Conservation (phyloP, 352 stramenopile species). For the Phytophthora chlamydospora region DNA sequence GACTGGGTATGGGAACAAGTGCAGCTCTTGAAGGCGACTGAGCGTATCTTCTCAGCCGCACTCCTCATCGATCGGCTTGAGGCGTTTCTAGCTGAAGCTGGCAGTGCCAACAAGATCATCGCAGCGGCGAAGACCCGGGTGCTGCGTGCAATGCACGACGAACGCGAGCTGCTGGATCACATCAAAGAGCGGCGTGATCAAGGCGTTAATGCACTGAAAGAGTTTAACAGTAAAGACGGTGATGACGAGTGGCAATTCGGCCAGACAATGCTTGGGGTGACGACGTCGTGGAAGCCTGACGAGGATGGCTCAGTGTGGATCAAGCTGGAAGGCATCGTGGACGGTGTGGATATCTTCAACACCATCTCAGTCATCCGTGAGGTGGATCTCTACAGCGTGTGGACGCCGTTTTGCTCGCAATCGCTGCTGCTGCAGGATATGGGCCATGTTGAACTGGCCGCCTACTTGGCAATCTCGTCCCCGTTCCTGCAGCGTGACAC, state of each 20-base stretch:
- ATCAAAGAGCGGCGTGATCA: constrained; percentile 62
- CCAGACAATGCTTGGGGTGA: constrained; percentile 77
- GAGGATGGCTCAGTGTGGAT: constrained; percentile 79
- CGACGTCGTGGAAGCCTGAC: constrained; percentile 81
- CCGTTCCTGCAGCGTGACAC: constrained; percentile 76
- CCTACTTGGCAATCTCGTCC: constrained; percentile 76
- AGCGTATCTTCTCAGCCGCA: constrained; percentile 76
- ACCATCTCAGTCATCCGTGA: constrained; percentile 83
- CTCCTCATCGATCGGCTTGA: constrained; percentile 76
- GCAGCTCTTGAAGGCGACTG: constrained; percentile 64
- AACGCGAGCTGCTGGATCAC: constrained; percentile 51
- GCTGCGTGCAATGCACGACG: constrained; percentile 57
- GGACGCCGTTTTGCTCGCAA: constrained; percentile 79
- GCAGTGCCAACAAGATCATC: constrained; percentile 28
- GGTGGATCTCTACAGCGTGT: constrained; percentile 76
- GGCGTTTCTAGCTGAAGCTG: constrained; percentile 44
- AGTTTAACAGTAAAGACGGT: constrained; percentile 72
- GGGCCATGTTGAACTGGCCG: constrained; percentile 60
- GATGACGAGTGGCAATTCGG: constrained; percentile 76
- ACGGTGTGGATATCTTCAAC: constrained; percentile 86
- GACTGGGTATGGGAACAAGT: constrained; percentile 80
- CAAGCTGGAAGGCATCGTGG: constrained; percentile 77
- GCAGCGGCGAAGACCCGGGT: constrained; percentile 30
- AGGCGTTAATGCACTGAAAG: constrained; percentile 59
- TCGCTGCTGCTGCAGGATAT: constrained; percentile 62